A percentile compares a stretch with the other conserved stretches of the same genome.
Evolutionary conservation across 257 asterid species (phyloP).

Genomic region (Echites panduratus): DNA sequence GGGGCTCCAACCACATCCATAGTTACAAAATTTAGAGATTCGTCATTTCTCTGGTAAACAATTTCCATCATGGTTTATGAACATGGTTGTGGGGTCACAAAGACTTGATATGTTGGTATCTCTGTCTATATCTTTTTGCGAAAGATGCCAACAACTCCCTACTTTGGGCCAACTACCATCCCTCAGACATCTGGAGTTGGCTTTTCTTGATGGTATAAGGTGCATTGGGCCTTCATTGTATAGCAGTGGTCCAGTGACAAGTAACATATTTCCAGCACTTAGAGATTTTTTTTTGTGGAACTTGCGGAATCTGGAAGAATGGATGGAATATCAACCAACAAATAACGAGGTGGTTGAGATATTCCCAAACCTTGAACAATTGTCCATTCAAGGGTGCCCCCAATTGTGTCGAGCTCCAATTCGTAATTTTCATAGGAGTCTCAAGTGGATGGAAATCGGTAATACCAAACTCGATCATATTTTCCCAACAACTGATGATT

Average conservation of each 20-base stretch:
- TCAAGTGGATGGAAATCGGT: too few species aligned
- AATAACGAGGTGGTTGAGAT: neutral
- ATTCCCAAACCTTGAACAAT: conserved; percentile 1
- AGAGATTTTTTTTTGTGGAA: neutral
- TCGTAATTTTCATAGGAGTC: neutral
- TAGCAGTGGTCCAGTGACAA: neutral
- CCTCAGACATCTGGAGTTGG: conserved; percentile 7
- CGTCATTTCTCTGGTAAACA: conserved; percentile 4
- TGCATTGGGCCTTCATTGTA: conserved; percentile 19
- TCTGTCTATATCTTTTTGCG: neutral
- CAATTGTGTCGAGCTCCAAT: neutral
- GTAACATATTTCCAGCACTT: conserved; percentile 9
- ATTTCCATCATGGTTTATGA: conserved; percentile 27
- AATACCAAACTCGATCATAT: too few species aligned
- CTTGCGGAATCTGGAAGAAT: conserved; percentile 9
- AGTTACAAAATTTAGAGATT: conserved; percentile 16
- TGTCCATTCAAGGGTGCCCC: neutral
- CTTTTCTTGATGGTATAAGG: conserved; percentile 10
- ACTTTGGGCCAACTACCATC: conserved; percentile 23
- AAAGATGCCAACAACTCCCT: conserved; percentile 19
- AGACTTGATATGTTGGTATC: conserved; percentile 6
- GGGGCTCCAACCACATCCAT: conserved; percentile 30
- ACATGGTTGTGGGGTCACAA: neutral
- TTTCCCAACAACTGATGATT: too few species aligned
- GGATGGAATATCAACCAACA: conserved; percentile 9